Evolutionary conservation across 352 stramenopile genomes (phyloP).

Genomic region (Pythium graminicola): DNA sequence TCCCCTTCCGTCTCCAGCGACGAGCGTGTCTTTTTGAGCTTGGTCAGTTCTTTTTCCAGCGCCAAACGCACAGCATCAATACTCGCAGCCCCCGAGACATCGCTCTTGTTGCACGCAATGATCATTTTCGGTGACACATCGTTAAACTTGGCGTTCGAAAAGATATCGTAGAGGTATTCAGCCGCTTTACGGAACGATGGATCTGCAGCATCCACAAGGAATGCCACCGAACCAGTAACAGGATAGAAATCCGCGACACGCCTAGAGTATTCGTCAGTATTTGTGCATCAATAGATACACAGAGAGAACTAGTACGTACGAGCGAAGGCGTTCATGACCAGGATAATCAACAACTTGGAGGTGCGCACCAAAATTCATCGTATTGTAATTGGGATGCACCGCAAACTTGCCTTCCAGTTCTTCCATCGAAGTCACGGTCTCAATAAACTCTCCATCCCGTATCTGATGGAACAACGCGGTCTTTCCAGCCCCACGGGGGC

Average conservation of each 20-base stretch:
- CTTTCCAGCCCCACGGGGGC: conserved; percentile 65
- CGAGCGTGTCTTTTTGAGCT: conserved; percentile 82
- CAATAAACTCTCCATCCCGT: conserved; percentile 49
- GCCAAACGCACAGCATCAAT: conserved; percentile 45
- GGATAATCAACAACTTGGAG: conserved; percentile 77
- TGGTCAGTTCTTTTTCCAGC: conserved; percentile 76
- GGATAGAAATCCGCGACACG: conserved; percentile 72
- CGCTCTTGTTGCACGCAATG: conserved; percentile 83
- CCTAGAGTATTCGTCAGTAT: conserved; percentile 35
- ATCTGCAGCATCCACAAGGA: conserved; percentile 69
- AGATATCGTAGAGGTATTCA: conserved; percentile 85
- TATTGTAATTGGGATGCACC: conserved; percentile 62
- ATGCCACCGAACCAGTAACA: conserved; percentile 57
- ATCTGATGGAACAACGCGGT: conserved; percentile 79
- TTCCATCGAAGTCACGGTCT: conserved; percentile 86
- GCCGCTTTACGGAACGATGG: conserved; percentile 69
- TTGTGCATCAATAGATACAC: too few relatives aligned
- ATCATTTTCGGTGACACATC: conserved; percentile 61
- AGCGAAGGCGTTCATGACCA: conserved; percentile 72
- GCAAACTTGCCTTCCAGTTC: conserved; percentile 59
- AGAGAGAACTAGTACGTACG: conserved; percentile 31
- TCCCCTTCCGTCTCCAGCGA: conserved; percentile 80
- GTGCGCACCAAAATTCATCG: conserved; percentile 59
- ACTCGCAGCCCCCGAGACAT: conserved; percentile 37
- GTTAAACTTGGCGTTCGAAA: conserved; percentile 79